Conservation (phyloP, 108 stramenopile genomes). For the Skeletonema menzelii region DNA sequence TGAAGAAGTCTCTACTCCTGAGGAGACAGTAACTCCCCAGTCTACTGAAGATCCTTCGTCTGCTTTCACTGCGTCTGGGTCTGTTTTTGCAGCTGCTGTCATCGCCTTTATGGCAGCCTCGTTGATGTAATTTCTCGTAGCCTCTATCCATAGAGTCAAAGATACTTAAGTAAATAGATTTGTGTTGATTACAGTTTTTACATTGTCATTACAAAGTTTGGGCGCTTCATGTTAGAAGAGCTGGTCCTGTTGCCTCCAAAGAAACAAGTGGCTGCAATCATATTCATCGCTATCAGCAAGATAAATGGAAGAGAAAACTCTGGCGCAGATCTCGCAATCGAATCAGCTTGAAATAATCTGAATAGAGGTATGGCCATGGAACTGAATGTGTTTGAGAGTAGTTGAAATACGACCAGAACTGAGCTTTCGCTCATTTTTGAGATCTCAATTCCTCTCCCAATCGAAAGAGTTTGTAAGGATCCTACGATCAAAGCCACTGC, state of each 20-base stretch:
- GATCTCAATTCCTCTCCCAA: slow-evolving; percentile 73
- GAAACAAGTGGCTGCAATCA: not conserved
- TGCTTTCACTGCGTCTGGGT: not conserved
- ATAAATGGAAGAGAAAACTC: not conserved
- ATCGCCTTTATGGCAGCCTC: not conserved
- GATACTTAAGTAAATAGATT: not conserved
- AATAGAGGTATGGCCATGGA: slow-evolving; percentile 74
- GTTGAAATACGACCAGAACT: slow-evolving; percentile 72
- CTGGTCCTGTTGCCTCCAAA: not conserved
- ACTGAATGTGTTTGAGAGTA: slow-evolving; percentile 71
- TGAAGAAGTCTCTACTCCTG: not conserved
- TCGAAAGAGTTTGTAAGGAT: slow-evolving; percentile 78
- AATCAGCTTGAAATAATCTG: slow-evolving; percentile 27
- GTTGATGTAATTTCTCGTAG: not conserved
- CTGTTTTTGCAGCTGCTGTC: not conserved
- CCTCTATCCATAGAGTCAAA: too few species aligned
- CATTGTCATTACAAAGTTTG: not conserved
- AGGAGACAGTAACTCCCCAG: not conserved
- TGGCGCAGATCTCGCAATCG: not conserved
- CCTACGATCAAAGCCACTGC: slow-evolving; percentile 71
- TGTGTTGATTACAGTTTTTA: not conserved
- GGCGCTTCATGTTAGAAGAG: not conserved
- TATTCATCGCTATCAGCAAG: not conserved
- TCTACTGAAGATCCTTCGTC: not conserved
- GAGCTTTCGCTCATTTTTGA: slow-evolving; percentile 74